Percentiles rank a stretch among this genome's conserved stretches.
phyloP scores from a whole-genome alignment of 306 rosid genomes.

The Argentina anserina region DNA sequence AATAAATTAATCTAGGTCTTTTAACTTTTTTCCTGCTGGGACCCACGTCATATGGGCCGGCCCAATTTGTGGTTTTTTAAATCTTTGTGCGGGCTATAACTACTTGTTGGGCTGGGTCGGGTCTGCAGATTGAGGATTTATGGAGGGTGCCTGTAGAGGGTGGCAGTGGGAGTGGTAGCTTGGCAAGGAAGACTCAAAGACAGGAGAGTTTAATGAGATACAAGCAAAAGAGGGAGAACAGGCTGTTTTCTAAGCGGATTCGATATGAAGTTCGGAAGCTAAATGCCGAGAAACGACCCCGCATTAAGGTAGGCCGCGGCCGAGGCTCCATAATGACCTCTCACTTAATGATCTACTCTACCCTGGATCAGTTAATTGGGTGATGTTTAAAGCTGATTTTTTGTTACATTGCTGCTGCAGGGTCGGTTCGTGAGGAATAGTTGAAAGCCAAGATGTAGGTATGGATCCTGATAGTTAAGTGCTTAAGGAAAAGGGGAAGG shows the following conservation, averaged over 20 bases:
- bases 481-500: background rate
- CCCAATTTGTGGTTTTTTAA: background rate
- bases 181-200: slow-evolving; percentile 44
- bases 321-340: background rate
- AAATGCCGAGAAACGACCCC: slow-evolving; percentile 88
- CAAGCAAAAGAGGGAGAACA: slow-evolving; percentile 75
- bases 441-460: slow-evolving; percentile 33
- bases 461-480: background rate
- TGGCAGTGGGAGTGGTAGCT: background rate
- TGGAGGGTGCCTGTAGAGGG: slow-evolving; percentile 58
- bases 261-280: slow-evolving; percentile 87
- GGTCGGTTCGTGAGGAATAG: slow-evolving; percentile 91
- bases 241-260: slow-evolving; percentile 74
- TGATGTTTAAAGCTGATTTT: background rate
- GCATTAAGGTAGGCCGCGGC: slow-evolving; percentile 73
- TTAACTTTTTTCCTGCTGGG: slow-evolving; percentile 13
- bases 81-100: background rate
- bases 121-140: slow-evolving; percentile 16
- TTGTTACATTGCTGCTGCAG: slow-evolving; percentile 32
- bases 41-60: slow-evolving; percentile 5
- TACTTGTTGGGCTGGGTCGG: background rate
- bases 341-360: background rate
- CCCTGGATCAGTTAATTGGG: background rate
- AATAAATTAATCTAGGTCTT: background rate
- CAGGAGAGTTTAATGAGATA: slow-evolving; percentile 85